A percentile compares a stretch with the other conserved stretches of the same genome.
phyloP scores from a whole-genome alignment of 2,329 filamentous ascomycete species.

The Aaosphaeria arxii region DNA sequence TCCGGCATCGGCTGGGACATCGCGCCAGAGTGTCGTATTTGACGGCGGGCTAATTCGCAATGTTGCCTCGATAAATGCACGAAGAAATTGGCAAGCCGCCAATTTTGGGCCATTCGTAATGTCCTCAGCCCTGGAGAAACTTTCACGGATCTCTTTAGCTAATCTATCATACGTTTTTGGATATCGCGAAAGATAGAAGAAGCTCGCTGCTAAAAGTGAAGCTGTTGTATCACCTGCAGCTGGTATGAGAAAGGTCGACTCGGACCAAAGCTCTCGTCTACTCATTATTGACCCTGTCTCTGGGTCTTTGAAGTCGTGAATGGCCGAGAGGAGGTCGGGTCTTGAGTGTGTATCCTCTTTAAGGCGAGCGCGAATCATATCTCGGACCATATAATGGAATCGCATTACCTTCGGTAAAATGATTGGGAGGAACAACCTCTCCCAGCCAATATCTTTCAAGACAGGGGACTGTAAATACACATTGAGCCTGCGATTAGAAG shows the following conservation, averaged over 20 bases:
- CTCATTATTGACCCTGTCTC: slow-evolving; percentile 22
- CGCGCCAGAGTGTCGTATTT: slow-evolving; percentile 12
- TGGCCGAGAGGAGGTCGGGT: slow-evolving; percentile 40
- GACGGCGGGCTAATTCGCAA: slow-evolving; percentile 17
- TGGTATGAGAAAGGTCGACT: slow-evolving; percentile 11
- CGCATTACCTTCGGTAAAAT: slow-evolving; percentile 5
- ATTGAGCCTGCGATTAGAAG: slow-evolving; percentile 10
- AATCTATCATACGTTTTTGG: slow-evolving; percentile 11
- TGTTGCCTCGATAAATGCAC: slow-evolving; percentile 18
- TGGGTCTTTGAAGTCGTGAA: slow-evolving; percentile 37
- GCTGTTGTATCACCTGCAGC: slow-evolving; percentile 27
- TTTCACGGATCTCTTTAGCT: slow-evolving; percentile 6
- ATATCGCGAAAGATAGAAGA: slow-evolving; percentile 37
- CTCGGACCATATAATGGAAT: slow-evolving; percentile 4
- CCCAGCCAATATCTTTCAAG: slow-evolving; percentile 6
- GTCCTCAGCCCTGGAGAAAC: slow-evolving; percentile 12
- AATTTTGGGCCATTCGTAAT: slow-evolving; percentile 11
- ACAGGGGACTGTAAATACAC: slow-evolving; percentile 9
- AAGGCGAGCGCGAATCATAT: slow-evolving; percentile 4
- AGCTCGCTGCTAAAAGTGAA: slow-evolving; percentile 17
- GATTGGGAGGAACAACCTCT: slow-evolving; percentile 4
- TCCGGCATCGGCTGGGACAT: slow-evolving; percentile 3
- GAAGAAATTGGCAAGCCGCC: slow-evolving; percentile 11
- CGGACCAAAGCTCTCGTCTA: slow-evolving; percentile 9
- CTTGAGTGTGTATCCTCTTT: slow-evolving; percentile 9